These are phyloP conservation scores for Chalaropsis thielavioides DNA, from an alignment of 2,329 filamentous ascomycete genomes.

Conservation along the genomic window DNA sequence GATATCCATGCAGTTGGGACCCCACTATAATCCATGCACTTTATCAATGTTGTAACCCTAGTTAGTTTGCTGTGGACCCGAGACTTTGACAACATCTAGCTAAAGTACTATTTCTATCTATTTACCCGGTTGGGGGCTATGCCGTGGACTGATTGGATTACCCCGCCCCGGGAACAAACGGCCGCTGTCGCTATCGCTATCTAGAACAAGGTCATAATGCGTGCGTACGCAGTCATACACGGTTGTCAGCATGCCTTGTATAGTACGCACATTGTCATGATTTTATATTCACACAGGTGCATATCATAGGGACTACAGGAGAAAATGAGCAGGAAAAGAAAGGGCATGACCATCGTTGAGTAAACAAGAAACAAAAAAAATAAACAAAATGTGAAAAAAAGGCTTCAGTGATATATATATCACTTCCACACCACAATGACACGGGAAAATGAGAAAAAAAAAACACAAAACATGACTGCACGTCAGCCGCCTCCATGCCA, in stretches of 20 bases:
- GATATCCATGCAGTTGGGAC: too few relatives aligned
- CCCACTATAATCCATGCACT: too few relatives aligned
- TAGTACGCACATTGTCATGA: background rate
- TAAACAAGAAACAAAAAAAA: conserved; percentile 1
- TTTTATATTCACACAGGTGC: background rate
- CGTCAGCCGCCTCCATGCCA: background rate
- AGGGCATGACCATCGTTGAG: conserved; percentile 10
- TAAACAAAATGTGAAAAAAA: conserved; percentile 1
- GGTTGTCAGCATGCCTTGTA: background rate
- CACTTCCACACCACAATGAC: background rate
- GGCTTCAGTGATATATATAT: conserved; percentile 4
- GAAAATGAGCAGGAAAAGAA: background rate
- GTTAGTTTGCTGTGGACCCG: too few relatives aligned
- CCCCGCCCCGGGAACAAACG: background rate
- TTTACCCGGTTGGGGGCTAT: background rate
- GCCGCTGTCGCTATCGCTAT: too few relatives aligned
- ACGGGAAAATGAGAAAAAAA: background rate
- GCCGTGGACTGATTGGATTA: background rate
- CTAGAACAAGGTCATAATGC: background rate
- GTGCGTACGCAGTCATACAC: background rate
- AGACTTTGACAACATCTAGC: too few relatives aligned
- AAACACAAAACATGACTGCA: background rate
- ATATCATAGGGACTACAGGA: background rate
- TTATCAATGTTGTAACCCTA: too few relatives aligned
- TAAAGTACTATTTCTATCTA: background rate